Evolutionary conservation across 306 rosid species (phyloP).

Genomic region (Cucurbita argyrosperma): DNA sequence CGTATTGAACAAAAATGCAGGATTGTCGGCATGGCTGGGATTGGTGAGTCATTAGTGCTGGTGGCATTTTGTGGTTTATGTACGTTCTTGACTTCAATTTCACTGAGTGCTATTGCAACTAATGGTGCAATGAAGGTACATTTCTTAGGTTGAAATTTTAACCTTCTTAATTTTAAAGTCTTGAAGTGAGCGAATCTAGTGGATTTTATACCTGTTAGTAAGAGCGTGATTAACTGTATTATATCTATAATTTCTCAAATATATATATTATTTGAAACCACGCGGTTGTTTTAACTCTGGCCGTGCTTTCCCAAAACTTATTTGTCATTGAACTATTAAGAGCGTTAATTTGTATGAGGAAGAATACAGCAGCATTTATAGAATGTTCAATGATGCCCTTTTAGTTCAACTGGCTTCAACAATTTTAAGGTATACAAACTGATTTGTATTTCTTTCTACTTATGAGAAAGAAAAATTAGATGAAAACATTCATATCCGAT

Average conservation of each 20-base stretch:
- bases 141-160: neutral
- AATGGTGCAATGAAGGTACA: slow-evolving; percentile 99
- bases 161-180: neutral
- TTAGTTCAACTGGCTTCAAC: neutral
- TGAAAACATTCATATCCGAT: neutral
- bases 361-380: neutral
- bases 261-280: neutral
- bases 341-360: neutral
- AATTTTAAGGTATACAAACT: neutral
- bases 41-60: slow-evolving; percentile 57
- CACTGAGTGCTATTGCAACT: slow-evolving; percentile 96
- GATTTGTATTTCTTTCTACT: neutral
- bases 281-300: neutral
- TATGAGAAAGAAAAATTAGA: neutral
- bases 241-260: neutral
- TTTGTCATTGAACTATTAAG: neutral
- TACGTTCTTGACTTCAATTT: slow-evolving; percentile 87
- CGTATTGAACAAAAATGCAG: slow-evolving; percentile 28
- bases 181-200: neutral
- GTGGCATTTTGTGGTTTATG: slow-evolving; percentile 80
- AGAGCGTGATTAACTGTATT: neutral
- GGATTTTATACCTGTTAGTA: neutral
- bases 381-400: neutral
- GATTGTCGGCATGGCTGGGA: slow-evolving; percentile 99
- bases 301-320: neutral